Percentiles rank a stretch among this genome's conserved stretches.
These are phyloP conservation scores for Scleroderma citrinum DNA, from an alignment of 768 basidiomycete species.

Conservation along the genomic window DNA sequence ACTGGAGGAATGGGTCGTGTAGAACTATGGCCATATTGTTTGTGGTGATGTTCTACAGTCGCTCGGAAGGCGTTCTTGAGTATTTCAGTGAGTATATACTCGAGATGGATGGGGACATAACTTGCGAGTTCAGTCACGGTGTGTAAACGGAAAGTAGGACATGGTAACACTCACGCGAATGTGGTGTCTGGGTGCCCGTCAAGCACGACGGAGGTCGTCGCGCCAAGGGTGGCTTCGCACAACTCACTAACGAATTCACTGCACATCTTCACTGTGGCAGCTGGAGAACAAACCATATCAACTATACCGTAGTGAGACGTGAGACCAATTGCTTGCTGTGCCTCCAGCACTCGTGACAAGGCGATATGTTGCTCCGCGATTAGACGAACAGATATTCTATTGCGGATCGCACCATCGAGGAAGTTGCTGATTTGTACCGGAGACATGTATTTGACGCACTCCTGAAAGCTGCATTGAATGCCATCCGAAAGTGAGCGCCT, in stretches of 20 bases:
- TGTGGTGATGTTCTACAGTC: slow-evolving; percentile 70
- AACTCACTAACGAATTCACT: slow-evolving; percentile 78
- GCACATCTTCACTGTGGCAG: slow-evolving; percentile 71
- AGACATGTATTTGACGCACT: slow-evolving; percentile 79
- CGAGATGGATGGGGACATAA: slow-evolving; percentile 85
- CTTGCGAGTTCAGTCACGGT: slow-evolving; percentile 32
- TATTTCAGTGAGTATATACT: slow-evolving; percentile 87
- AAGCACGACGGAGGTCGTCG: slow-evolving; percentile 58
- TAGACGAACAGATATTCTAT: slow-evolving; percentile 79
- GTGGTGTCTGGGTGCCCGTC: slow-evolving; percentile 67
- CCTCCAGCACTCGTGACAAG: slow-evolving; percentile 60
- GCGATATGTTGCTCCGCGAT: slow-evolving; percentile 92
- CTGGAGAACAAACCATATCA: slow-evolving; percentile 65
- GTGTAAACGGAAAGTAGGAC: slow-evolving; percentile 2
- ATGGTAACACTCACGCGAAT: slow-evolving; percentile 65
- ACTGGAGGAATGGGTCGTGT: slow-evolving; percentile 51
- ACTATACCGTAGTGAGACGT: slow-evolving; percentile 64
- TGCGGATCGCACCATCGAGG: slow-evolving; percentile 78
- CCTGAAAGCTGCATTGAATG: slow-evolving; percentile 69
- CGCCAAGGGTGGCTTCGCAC: slow-evolving; percentile 79
- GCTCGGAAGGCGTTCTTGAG: slow-evolving; percentile 90
- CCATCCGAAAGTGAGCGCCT: not conserved
- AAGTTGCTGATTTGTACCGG: slow-evolving; percentile 74
- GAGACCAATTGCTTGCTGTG: slow-evolving; percentile 24
- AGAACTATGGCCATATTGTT: slow-evolving; percentile 31